phyloP scores from a whole-genome alignment of 2,329 filamentous ascomycete species.

The Epicoccum nigrum region DNA sequence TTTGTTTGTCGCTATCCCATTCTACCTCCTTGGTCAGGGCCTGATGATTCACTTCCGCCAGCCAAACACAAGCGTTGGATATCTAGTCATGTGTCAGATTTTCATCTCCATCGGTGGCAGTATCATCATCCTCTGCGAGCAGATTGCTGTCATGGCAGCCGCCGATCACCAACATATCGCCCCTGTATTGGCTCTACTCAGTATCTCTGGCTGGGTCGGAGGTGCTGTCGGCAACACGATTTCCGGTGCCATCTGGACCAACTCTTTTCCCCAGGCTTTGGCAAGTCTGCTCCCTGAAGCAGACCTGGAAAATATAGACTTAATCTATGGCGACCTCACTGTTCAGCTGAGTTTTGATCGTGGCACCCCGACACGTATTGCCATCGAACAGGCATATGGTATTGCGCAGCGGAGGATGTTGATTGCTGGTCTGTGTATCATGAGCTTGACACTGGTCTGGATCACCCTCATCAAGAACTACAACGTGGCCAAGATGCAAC shows the following conservation, averaged over 20 bases:
- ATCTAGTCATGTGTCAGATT: constrained; percentile 27
- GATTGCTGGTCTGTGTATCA: constrained; percentile 49
- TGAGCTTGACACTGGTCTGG: constrained; percentile 23
- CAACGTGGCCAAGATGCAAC: constrained; percentile 25
- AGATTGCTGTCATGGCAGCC: constrained; percentile 41
- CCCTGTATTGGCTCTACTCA: constrained; percentile 48
- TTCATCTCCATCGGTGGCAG: constrained; percentile 34
- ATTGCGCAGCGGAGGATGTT: constrained; percentile 54
- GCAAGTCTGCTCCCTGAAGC: constrained; percentile 45
- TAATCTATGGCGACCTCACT: constrained; percentile 49
- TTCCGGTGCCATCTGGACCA: constrained; percentile 67
- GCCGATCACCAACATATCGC: constrained; percentile 55
- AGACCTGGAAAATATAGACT: constrained; percentile 42
- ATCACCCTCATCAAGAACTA: constrained; percentile 25
- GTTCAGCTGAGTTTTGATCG: constrained; percentile 49
- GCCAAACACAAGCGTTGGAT: constrained; percentile 46
- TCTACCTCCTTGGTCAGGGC: constrained; percentile 68
- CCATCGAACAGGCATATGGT: constrained; percentile 52
- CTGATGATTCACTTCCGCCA: constrained; percentile 54
- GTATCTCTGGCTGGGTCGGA: constrained; percentile 66
- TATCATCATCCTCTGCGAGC: constrained; percentile 29
- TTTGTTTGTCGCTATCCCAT: constrained; percentile 59
- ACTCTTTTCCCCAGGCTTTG: constrained; percentile 21
- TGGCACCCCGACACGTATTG: constrained; percentile 51
- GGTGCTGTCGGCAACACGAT: constrained; percentile 55